Evolutionary conservation across 225 moss, liverwort and hornwort genomes (phyloP), one percentile per base, ranked within the genome.

Genomic region (Antitrichia curtipendula): DNA sequence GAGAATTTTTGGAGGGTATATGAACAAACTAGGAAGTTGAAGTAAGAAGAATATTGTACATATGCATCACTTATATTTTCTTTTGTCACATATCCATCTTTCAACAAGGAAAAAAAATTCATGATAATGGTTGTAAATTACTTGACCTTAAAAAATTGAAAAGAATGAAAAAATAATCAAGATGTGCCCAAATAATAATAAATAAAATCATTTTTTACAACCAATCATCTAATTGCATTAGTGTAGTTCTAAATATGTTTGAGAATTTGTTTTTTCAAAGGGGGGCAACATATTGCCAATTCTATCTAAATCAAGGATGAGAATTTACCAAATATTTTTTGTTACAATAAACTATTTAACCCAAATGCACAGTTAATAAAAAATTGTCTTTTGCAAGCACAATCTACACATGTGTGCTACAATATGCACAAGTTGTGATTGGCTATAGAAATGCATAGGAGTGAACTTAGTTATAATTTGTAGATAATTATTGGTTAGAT

Each of bases 321-420:
- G 9, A 20, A 74, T 19, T 28, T 2, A 3, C 5, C 16, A 28
- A 43, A 16, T 71, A 0, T 45, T 16, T 16, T 0, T 41, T 43
- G 3, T 15, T 27, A 28, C 1, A 38, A 0, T 15, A 16, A 43
- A 43, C 15, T 71, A 5, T n/a, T 71, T 41, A 15, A 16, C 0
- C 7, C 11, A 29, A 43, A 31, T 19, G 11, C 4, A 73, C 2
- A 12, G 6, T 20, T 18, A 47, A 32, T 0, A 20, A 49, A 1
- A 49, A 74, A 50, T 31, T 20, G 32, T 20, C 10, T 50, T 50
- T 0, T 34, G 3, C 12, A 50, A 12, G 8, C 14, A 2, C 14
- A 13, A 34, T 32, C 3, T 49, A 3, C 0, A 0, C 13, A 45
- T 29, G 6, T 50, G 5, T 1, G 0, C 2, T 14, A 13, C 13